Evolutionary conservation across 495 filamentous ascomycete species (phyloP).

Genomic region (Trichodelitschia bisporula): DNA sequence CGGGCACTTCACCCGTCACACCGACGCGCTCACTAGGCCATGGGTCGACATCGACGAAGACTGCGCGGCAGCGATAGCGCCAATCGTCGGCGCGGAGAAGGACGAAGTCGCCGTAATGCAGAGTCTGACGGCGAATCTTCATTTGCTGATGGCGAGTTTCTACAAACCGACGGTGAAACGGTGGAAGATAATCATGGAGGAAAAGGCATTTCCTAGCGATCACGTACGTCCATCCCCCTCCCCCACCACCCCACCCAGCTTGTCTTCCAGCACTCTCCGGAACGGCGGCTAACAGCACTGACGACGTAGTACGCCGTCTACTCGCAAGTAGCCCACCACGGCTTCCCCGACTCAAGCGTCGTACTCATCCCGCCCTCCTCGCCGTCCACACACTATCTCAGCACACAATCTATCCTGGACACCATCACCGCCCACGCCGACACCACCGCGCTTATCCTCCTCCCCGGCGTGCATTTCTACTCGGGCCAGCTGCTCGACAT

Average conservation of each 20-base stretch:
- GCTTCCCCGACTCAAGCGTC: conserved; percentile 45
- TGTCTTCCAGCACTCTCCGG: background rate
- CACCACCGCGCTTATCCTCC: conserved; percentile 52
- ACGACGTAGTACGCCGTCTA: conserved; percentile 52
- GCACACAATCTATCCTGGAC: conserved; percentile 47
- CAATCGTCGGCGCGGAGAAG: conserved; percentile 57
- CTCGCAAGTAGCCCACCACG: conserved; percentile 65
- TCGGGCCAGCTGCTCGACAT: conserved; percentile 85
- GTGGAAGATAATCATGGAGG: conserved; percentile 82
- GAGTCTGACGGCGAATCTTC: conserved; percentile 76
- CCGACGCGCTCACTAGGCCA: conserved; percentile 45
- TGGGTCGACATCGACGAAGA: conserved; percentile 49
- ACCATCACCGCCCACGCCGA: conserved; percentile 54
- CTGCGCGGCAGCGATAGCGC: conserved; percentile 47
- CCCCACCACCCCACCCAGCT: background rate
- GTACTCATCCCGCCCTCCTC: conserved; percentile 40
- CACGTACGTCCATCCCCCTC: conserved; percentile 27
- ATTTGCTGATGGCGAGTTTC: conserved; percentile 78
- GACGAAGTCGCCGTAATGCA: conserved; percentile 85
- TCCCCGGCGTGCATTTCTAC: conserved; percentile 88
- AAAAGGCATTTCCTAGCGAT: conserved; percentile 86
- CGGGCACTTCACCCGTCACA: conserved; percentile 72
- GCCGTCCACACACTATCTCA: conserved; percentile 26
- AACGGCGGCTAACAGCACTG: conserved; percentile 1
- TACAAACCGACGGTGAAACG: conserved; percentile 51